Evolutionary conservation across 257 asterid species (phyloP).

Genomic region (Pogostemon cablin): DNA sequence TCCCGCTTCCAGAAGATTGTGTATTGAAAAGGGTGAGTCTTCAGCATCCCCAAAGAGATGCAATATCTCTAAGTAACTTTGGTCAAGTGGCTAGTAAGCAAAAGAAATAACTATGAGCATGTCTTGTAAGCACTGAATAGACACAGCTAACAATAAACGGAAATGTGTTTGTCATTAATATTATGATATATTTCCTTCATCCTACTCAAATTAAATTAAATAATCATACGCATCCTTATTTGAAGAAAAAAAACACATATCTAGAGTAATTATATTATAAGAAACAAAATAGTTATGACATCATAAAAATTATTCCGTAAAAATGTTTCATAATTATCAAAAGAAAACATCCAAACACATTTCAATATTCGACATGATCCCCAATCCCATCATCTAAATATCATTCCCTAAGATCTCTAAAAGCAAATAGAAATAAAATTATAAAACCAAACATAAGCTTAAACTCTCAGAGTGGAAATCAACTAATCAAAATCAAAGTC

Average conservation of each 20-base stretch:
- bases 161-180: neutral
- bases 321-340: neutral
- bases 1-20: conserved; percentile 95
- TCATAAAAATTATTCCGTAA: neutral
- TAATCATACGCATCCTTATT: neutral
- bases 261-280: neutral
- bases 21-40: conserved; percentile 82
- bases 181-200: neutral
- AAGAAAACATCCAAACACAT: neutral
- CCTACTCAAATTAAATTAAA: neutral
- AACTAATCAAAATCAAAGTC: conserved; percentile 16
- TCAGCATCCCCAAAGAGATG: conserved; percentile 85
- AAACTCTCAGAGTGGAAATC: neutral
- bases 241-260: neutral
- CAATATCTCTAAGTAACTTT: conserved; percentile 69
- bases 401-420: neutral
- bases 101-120: conserved; percentile 25
- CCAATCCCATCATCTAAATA: neutral
- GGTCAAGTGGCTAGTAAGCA: conserved; percentile 65
- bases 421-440: neutral
- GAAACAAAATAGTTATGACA: neutral
- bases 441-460: neutral
- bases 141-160: neutral
- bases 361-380: neutral
- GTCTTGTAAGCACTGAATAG: conserved; percentile 17